phyloP scores from a whole-genome alignment of 768 basidiomycete species.

The Suillus subalutaceus region DNA sequence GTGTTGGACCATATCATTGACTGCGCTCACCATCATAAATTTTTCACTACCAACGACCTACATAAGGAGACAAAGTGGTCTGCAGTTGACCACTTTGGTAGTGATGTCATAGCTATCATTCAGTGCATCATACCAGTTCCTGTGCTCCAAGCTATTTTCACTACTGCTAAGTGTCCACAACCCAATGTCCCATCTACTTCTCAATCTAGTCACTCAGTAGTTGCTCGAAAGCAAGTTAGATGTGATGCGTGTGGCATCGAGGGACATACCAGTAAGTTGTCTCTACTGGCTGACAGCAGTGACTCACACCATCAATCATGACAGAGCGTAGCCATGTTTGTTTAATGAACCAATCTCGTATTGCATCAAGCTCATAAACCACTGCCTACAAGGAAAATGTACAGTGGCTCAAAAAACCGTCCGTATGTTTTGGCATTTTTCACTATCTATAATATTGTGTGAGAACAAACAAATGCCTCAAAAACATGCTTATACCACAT shows the following conservation, averaged over 20 bases:
- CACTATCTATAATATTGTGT: too few relatives aligned
- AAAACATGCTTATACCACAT: too few relatives aligned
- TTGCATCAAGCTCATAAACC: not conserved
- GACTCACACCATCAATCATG: not conserved
- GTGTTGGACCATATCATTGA: not conserved
- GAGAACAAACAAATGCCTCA: too few relatives aligned
- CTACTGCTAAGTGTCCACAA: not conserved
- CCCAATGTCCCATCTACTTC: not conserved
- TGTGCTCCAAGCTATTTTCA: not conserved
- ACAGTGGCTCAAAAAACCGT: too few relatives aligned
- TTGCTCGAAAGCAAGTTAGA: not conserved
- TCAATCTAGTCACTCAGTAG: not conserved
- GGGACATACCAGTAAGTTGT: not conserved
- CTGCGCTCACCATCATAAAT: not conserved
- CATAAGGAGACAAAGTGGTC: not conserved
- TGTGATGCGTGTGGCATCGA: not conserved
- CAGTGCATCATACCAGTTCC: not conserved
- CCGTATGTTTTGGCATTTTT: too few relatives aligned
- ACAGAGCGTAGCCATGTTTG: not conserved
- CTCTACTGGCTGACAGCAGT: not conserved
- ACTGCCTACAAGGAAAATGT: not conserved
- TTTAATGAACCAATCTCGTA: not conserved
- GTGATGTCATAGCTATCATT: not conserved
- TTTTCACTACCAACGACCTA: not conserved
- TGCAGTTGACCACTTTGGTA: not conserved